phyloP scores from a whole-genome alignment of 1,284 basidiomycete species.

The Cryptococcus sp. region DNA sequence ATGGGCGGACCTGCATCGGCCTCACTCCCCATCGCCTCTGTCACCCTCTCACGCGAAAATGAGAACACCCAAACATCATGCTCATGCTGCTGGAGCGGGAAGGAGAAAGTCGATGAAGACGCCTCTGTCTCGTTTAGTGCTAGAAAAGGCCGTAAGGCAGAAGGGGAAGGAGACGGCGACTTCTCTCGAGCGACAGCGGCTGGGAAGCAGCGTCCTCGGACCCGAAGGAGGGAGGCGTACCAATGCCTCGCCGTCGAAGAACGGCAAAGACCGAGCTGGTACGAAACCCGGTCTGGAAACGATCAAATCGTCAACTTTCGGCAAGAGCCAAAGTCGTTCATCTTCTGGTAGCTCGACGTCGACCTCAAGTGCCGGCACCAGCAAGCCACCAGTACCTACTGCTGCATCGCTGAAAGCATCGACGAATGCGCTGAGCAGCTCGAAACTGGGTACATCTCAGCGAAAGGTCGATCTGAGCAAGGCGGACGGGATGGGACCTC shows the following conservation, averaged over 20 bases:
- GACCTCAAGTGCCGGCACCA: conserved; percentile 1
- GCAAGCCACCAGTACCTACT: background rate
- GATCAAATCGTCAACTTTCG: conserved; percentile 6
- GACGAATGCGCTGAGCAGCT: background rate
- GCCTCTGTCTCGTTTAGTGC: conserved; percentile 43
- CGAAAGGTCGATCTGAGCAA: conserved; percentile 20
- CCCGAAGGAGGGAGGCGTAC: conserved; percentile 24
- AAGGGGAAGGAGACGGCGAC: conserved; percentile 16
- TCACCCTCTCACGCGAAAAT: conserved; percentile 29
- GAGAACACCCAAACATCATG: conserved; percentile 29
- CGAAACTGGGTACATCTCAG: background rate
- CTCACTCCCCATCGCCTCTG: conserved; percentile 38
- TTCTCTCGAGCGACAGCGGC: conserved; percentile 2
- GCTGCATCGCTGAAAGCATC: conserved; percentile 1
- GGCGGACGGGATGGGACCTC: conserved; percentile 17
- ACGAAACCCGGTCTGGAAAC: background rate
- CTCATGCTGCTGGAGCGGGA: conserved; percentile 16
- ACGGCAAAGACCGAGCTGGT: conserved; percentile 8
- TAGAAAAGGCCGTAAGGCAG: conserved; percentile 40
- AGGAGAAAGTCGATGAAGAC: conserved; percentile 31
- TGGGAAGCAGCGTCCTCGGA: conserved; percentile 19
- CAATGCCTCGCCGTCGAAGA: conserved; percentile 15
- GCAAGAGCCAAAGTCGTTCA: conserved; percentile 7
- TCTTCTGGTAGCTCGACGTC: conserved; percentile 6
- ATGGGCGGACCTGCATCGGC: conserved; percentile 22